Percentiles rank a stretch among this genome's conserved stretches.
phyloP scores from a whole-genome alignment of 106 monocot genomes.

The Iris macrosiphon region DNA sequence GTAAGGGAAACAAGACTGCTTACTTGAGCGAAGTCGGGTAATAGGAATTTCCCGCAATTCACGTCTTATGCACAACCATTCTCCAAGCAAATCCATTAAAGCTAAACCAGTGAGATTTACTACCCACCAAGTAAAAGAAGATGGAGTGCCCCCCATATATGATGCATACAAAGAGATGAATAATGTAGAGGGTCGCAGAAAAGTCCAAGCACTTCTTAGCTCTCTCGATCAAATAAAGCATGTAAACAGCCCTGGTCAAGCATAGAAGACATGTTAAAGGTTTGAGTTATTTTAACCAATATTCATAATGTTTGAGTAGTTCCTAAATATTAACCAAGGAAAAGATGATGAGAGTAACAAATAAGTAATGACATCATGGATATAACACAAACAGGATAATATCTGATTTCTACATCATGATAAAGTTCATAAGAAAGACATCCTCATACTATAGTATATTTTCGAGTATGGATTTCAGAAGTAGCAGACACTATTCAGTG shows the following conservation, averaged over 20 bases:
- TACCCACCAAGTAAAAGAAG: slow-evolving; percentile 93
- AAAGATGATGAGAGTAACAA: too few relatives aligned
- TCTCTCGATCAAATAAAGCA: slow-evolving; percentile 82
- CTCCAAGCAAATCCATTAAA: slow-evolving; percentile 71
- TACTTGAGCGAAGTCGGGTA: slow-evolving; percentile 73
- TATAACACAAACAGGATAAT: too few relatives aligned
- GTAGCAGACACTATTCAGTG: too few relatives aligned
- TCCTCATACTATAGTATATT: too few relatives aligned
- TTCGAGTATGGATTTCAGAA: too few relatives aligned
- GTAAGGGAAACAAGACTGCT: slow-evolving; percentile 27
- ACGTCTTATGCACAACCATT: slow-evolving; percentile 72
- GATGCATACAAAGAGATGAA: slow-evolving; percentile 91
- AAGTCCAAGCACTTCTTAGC: slow-evolving; percentile 96
- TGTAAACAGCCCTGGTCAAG: slow-evolving; percentile 61
- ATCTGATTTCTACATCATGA: too few relatives aligned
- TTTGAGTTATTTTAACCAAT: too few relatives aligned
- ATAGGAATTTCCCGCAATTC: slow-evolving; percentile 87
- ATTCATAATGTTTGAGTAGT: too few relatives aligned
- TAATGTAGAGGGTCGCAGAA: slow-evolving; percentile 81
- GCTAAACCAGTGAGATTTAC: slow-evolving; percentile 70
- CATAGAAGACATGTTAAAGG: background rate
- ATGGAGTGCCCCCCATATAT: slow-evolving; percentile 94
- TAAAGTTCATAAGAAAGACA: too few relatives aligned
- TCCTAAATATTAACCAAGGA: too few relatives aligned
- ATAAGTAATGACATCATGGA: too few relatives aligned